phyloP scores from a whole-genome alignment of 2,329 filamentous ascomycete genomes.

The Paraconiothyrium brasiliense region DNA sequence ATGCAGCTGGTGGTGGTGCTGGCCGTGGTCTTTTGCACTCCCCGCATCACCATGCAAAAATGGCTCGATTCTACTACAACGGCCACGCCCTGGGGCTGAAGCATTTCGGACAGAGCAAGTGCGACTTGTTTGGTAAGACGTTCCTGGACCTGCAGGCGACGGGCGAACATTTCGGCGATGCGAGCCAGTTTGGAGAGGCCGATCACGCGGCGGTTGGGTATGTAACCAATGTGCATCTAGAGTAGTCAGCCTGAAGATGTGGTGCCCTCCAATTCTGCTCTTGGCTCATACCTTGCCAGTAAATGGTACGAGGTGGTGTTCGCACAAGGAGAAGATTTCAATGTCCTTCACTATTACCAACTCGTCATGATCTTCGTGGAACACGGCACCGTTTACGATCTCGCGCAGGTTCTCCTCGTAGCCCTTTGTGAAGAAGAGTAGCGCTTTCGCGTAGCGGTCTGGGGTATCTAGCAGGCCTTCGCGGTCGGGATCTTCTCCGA shows the following conservation, averaged over 20 bases:
- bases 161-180: slow-evolving; percentile 96
- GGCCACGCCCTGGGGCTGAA: slow-evolving; percentile 92
- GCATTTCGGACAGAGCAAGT: slow-evolving; percentile 88
- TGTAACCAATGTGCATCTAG: slow-evolving; percentile 99
- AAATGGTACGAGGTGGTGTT: slow-evolving; percentile 97
- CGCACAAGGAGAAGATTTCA: slow-evolving; percentile 91
- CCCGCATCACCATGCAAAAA: slow-evolving; percentile 98
- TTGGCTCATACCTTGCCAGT: slow-evolving; percentile 77
- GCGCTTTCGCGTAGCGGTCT: slow-evolving; percentile 89
- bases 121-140: slow-evolving; percentile 96
- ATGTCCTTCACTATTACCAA: slow-evolving; percentile 98
- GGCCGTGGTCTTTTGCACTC: slow-evolving; percentile 90
- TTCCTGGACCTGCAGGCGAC: slow-evolving; percentile 94
- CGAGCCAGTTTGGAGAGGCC: slow-evolving; percentile 95
- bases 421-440: slow-evolving; percentile 95
- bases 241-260: slow-evolving; percentile 17
- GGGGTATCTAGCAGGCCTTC: slow-evolving; percentile 74
- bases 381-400: slow-evolving; percentile 92
- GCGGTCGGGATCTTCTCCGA: slow-evolving; percentile 71
- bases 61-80: slow-evolving; percentile 98
- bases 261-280: neutral
- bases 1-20: slow-evolving; percentile 96
- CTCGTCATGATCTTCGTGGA: slow-evolving; percentile 96
- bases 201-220: slow-evolving; percentile 88
- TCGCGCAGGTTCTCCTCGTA: slow-evolving; percentile 94